A percentile compares a stretch with the other conserved stretches of the same genome.
phyloP scores from a whole-genome alignment of 2,329 filamentous ascomycete genomes.

The Fusarium phyllophilum region DNA sequence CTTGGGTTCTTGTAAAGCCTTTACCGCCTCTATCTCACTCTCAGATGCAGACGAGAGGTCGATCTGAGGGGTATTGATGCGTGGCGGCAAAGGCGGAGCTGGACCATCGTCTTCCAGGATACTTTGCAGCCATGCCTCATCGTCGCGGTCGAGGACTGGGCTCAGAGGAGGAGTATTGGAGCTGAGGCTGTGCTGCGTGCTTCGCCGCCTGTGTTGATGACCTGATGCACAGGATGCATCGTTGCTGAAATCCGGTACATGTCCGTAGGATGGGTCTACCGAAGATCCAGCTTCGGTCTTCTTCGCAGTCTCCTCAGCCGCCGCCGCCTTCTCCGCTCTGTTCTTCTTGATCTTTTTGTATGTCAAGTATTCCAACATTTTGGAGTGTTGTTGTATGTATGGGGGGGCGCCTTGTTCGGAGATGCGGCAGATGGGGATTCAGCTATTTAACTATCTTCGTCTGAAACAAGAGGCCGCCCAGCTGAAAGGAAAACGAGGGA shows the following conservation, averaged over 20 bases:
- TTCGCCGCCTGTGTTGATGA: conserved; percentile 17
- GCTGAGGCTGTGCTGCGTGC: conserved; percentile 42
- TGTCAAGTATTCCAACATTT: conserved; percentile 71
- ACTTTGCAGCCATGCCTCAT: conserved; percentile 67
- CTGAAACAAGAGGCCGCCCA: conserved; percentile 35
- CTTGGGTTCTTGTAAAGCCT: conserved; percentile 44
- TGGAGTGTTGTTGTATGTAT: conserved; percentile 9
- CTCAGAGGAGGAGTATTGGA: conserved; percentile 41
- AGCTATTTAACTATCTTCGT: conserved; percentile 17
- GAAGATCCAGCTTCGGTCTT: conserved; percentile 22
- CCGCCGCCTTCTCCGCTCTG: conserved; percentile 58
- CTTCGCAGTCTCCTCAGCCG: conserved; percentile 39
- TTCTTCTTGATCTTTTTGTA: conserved; percentile 72
- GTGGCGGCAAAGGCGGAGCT: conserved; percentile 66
- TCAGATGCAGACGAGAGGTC: conserved; percentile 46
- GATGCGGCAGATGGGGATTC: neutral
- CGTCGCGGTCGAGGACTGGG: conserved; percentile 64
- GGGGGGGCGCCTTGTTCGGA: neutral
- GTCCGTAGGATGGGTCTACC: conserved; percentile 20
- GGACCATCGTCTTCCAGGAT: conserved; percentile 59
- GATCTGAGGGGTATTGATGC: conserved; percentile 61
- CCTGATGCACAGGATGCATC: conserved; percentile 18
- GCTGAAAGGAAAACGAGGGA: conserved; percentile 1
- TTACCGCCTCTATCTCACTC: conserved; percentile 42
- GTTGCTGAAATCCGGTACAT: conserved; percentile 27